Evolutionary conservation across 2,329 filamentous ascomycete species (phyloP).

Genomic region (Aureobasidium sp.): DNA sequence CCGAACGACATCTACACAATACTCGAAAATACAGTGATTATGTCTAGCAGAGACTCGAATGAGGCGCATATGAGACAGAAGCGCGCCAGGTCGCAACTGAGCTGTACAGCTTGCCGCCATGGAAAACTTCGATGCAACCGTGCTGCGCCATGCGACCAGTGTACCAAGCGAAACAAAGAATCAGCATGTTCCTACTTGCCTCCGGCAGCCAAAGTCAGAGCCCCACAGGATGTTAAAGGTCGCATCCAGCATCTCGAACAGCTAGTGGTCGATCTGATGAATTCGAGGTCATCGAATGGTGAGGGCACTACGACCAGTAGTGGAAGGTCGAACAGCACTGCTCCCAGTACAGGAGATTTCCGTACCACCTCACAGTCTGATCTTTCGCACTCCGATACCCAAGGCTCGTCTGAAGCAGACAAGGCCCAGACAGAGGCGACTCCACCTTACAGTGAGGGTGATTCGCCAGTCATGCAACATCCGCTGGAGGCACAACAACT

Average conservation of each 20-base stretch:
- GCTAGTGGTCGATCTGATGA: constrained; percentile 29
- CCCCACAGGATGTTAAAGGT: constrained; percentile 26
- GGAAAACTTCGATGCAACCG: constrained; percentile 31
- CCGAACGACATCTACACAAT: not conserved
- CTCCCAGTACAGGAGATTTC: not conserved
- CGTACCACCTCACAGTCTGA: not conserved
- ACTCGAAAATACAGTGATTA: not conserved
- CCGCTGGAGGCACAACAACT: constrained; percentile 34
- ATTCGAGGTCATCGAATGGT: constrained; percentile 11
- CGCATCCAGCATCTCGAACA: constrained; percentile 27
- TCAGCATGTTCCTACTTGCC: constrained; percentile 24
- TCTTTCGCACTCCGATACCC: not conserved
- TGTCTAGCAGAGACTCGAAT: not conserved
- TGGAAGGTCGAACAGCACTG: not conserved
- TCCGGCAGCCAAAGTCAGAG: constrained; percentile 24
- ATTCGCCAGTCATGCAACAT: constrained; percentile 19
- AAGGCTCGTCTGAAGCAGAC: not conserved
- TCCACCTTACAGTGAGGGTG: constrained; percentile 1
- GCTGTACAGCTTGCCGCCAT: constrained; percentile 27
- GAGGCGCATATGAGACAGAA: constrained; percentile 22
- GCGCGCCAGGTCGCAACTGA: constrained; percentile 27
- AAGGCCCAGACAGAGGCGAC: not conserved
- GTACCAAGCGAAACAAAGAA: constrained; percentile 26
- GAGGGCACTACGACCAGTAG: not conserved
- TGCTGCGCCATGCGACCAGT: constrained; percentile 28